Evolutionary conservation across 1,284 basidiomycete species (phyloP).

Genomic region (Tilletia horrida): DNA sequence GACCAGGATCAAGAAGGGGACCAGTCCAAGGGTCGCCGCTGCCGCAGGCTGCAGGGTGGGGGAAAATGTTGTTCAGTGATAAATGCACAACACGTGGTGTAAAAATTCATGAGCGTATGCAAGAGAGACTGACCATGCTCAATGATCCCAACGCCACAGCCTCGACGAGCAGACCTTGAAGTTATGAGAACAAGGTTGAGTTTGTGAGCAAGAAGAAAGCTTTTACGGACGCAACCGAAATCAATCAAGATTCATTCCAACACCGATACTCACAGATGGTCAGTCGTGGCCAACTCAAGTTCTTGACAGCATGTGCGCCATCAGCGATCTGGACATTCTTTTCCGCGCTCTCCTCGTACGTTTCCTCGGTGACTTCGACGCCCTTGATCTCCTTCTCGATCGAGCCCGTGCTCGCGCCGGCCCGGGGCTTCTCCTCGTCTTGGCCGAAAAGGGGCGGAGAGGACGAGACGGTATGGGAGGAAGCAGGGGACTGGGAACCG

Average conservation of each 20-base stretch:
- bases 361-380: background rate
- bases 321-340: background rate
- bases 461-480: no score
- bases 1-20: conserved; percentile 36
- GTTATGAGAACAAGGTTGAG: background rate
- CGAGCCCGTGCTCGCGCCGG: no score
- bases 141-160: conserved; percentile 46
- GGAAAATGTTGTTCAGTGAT: background rate
- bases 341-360: background rate
- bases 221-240: no score
- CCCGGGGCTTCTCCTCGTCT: no score
- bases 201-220: background rate
- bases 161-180: conserved; percentile 40
- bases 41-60: conserved; percentile 22
- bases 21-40: conserved; percentile 42
- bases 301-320: conserved; percentile 6
- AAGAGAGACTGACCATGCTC: conserved; percentile 20
- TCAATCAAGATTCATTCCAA: no score
- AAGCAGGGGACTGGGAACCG: no score
- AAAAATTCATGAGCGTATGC: no score
- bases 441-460: no score
- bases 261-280: conserved; percentile 11
- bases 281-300: conserved; percentile 10
- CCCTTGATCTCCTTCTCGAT: background rate
- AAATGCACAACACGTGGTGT: background rate